These are phyloP conservation scores for Pyrenophora seminiperda DNA, from an alignment of 2,329 filamentous ascomycete species.

Conservation along the genomic window DNA sequence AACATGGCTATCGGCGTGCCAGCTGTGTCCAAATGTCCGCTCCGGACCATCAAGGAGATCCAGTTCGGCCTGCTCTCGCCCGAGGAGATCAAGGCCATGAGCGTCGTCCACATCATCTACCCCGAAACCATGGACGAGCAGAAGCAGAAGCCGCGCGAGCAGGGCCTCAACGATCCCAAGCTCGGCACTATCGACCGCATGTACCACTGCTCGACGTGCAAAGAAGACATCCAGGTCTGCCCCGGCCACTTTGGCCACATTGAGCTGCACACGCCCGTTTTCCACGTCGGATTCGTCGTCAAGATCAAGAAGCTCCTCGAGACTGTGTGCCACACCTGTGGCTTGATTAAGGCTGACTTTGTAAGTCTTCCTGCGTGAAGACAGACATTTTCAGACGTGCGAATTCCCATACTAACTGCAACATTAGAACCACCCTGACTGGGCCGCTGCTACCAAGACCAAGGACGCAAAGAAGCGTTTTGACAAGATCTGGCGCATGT, in stretches of 20 bases:
- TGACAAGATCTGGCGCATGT: slow-evolving; percentile 87
- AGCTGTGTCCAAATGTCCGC: slow-evolving; percentile 69
- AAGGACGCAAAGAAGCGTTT: slow-evolving; percentile 95
- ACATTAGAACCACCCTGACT: slow-evolving; percentile 72
- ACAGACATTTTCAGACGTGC: slow-evolving; percentile 54
- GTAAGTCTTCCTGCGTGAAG: slow-evolving; percentile 76
- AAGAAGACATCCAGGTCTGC: slow-evolving; percentile 93
- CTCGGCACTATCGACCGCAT: slow-evolving; percentile 95
- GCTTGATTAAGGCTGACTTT: slow-evolving; percentile 95
- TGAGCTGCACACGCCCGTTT: slow-evolving; percentile 94
- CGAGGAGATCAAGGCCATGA: slow-evolving; percentile 99
- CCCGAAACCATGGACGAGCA: slow-evolving; percentile 99
- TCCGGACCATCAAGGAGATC: slow-evolving; percentile 98
- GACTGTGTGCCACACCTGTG: slow-evolving; percentile 98
- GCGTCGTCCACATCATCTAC: slow-evolving; percentile 92
- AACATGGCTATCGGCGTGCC: slow-evolving; percentile 86
- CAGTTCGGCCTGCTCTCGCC: slow-evolving; percentile 98
- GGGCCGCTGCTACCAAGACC: slow-evolving; percentile 77
- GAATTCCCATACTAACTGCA: slow-evolving; percentile 63
- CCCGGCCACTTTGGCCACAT: slow-evolving; percentile 99
- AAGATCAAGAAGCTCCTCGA: slow-evolving; percentile 99
- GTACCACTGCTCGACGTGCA: slow-evolving; percentile 94
- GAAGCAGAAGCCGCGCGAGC: slow-evolving; percentile 85
- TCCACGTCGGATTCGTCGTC: slow-evolving; percentile 91
- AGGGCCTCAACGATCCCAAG: slow-evolving; percentile 92